Evolutionary conservation across 768 basidiomycete genomes (phyloP), one percentile per base, ranked within the genome.

Genomic region (Myochromella boudieri): DNA sequence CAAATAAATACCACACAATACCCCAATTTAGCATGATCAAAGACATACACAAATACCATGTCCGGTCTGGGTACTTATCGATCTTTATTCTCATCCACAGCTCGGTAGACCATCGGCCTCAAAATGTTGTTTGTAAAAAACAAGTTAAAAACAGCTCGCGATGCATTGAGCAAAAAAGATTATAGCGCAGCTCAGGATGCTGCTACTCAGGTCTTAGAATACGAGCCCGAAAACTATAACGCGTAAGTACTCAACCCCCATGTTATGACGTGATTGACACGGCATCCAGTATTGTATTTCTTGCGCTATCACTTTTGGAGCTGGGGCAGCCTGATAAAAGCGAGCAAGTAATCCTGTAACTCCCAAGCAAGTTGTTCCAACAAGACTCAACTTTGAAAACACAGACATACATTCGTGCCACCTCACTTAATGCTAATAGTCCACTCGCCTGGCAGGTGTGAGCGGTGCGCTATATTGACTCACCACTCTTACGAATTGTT

Each of bases 361-460:
- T 33, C 15, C 14, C 18, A 21, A 48, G 40, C 20, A 21, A 18
- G 22, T 42, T 31, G 44, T 41, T 11, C 33, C 25, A 26, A 28
- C 36, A 12, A 43, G 42, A 44, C 65, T 58, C 37, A 52, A 48
- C 42, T 44, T 12, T 36, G 12, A 17, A 12, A 4, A 28, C 50
- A 25, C 57, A 95, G 91, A 76, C 78, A 21, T 97, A 95, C 63
- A 76, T 74, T 34, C 87, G 80, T 54, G 95, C 95, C 0, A 88
- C 84, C 38, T 70, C 75, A 26, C 51, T 79, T n/a, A 82, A 82
- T 49, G 81, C 85, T 10, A 75, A 78, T 2, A 86, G 90, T 57
- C 67, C 76, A 1, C 73, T 95, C 14, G 95, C 93, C 12, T 87
- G 87, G 85, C 93, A 95, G 84, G 92, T 85, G 49, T 25, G 73